Evolutionary conservation across 345 rosid species (phyloP).

Genomic region (Cardamine occulta): DNA sequence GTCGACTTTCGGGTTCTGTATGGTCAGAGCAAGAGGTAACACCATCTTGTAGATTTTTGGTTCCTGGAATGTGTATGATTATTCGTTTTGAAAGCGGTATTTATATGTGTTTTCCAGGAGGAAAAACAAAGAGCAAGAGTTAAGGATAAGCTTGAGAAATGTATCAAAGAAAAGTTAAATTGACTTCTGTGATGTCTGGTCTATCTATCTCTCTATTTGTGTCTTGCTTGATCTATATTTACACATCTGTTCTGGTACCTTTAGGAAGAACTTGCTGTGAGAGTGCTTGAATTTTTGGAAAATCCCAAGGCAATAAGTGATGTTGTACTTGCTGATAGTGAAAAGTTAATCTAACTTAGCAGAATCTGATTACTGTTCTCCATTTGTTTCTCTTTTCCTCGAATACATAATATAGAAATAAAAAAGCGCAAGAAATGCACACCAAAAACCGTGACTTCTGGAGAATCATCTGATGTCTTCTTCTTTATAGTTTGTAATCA

Average conservation of each 20-base stretch:
- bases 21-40: slow-evolving; percentile 87
- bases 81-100: slow-evolving; percentile 17
- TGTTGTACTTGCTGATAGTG: slow-evolving; percentile 73
- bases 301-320: slow-evolving; percentile 85
- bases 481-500: not conserved
- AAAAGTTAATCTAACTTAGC: slow-evolving; percentile 56
- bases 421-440: slow-evolving; percentile 69
- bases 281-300: slow-evolving; percentile 82
- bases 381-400: slow-evolving; percentile 21
- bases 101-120: slow-evolving; percentile 43
- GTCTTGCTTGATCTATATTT: not conserved
- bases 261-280: slow-evolving; percentile 86
- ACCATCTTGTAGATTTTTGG: slow-evolving; percentile 3
- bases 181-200: slow-evolving; percentile 76
- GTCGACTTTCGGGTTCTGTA: slow-evolving; percentile 90
- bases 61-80: slow-evolving; percentile 10
- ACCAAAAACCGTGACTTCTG: slow-evolving; percentile 42
- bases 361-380: slow-evolving; percentile 9
- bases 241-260: slow-evolving; percentile 10
- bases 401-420: slow-evolving; percentile 50
- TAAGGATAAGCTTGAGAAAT: slow-evolving; percentile 87
- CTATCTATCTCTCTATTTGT: not conserved
- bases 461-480: slow-evolving; percentile 49
- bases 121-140: slow-evolving; percentile 81
- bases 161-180: slow-evolving; percentile 81